Conservation (phyloP, 1,284 basidiomycete species). For the Lignosus rhinocerotis region DNA sequence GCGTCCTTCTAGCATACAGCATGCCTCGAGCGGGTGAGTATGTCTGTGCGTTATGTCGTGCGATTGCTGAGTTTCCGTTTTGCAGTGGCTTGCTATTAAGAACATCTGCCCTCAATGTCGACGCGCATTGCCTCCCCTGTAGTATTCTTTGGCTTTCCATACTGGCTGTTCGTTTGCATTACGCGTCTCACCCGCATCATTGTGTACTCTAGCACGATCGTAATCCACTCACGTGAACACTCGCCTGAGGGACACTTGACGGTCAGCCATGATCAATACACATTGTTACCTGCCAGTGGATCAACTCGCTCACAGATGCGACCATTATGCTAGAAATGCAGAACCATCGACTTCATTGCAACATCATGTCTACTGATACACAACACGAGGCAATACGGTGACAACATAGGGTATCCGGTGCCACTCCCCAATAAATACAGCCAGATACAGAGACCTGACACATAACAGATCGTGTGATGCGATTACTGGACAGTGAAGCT, state of each 20-base stretch:
- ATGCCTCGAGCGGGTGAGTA: constrained; percentile 71
- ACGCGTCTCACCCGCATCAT: neutral
- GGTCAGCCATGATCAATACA: neutral
- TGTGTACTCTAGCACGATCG: neutral
- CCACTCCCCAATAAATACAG: constrained; percentile 17
- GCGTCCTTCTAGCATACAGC: constrained; percentile 60
- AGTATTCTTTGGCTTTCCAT: neutral
- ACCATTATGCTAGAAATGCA: neutral
- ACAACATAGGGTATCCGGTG: constrained; percentile 16
- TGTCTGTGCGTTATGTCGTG: neutral
- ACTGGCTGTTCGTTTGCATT: neutral
- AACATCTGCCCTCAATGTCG: constrained; percentile 90
- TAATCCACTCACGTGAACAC: neutral
- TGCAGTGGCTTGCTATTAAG: constrained; percentile 88
- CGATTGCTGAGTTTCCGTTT: constrained; percentile 4
- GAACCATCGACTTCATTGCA: constrained; percentile 20
- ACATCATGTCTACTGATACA: constrained; percentile 23
- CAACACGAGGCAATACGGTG: neutral
- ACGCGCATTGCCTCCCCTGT: constrained; percentile 76
- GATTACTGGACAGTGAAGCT: constrained; percentile 21
- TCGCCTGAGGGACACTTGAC: neutral
- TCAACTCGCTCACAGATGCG: neutral
- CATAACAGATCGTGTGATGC: neutral
- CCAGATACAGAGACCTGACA: neutral
- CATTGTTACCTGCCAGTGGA: neutral